Percentiles rank a stretch among this genome's conserved stretches.
phyloP scores from a whole-genome alignment of 129 eudicot species.

The Centaurea solstitialis region DNA sequence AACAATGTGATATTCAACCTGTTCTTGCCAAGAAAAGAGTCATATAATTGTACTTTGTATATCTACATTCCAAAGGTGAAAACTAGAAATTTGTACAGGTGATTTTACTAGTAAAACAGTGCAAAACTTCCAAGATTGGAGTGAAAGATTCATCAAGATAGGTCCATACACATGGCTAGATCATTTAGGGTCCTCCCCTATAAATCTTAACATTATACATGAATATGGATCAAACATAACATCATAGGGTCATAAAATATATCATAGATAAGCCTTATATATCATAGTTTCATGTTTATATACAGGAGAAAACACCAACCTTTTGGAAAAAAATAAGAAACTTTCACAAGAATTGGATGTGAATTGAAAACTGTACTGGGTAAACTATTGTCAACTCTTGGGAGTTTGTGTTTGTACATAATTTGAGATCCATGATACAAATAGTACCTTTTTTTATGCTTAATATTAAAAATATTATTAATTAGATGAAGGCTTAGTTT shows the following conservation, averaged over 20 bases:
- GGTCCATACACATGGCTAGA: slow-evolving; percentile 7
- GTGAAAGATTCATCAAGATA: slow-evolving; percentile 16
- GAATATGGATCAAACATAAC: slow-evolving; percentile 19
- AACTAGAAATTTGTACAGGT: slow-evolving; percentile 22
- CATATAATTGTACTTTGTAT: slow-evolving; percentile 23
- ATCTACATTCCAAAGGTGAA: slow-evolving; percentile 18
- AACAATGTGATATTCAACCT: slow-evolving; percentile 4
- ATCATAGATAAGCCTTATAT: slow-evolving; percentile 10
- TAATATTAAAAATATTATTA: neutral
- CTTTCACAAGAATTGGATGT: slow-evolving; percentile 25
- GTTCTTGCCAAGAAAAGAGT: neutral
- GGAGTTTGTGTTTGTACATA: slow-evolving; percentile 32
- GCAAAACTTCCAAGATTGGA: slow-evolving; percentile 12
- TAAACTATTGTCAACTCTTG: slow-evolving; percentile 36
- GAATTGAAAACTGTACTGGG: slow-evolving; percentile 27
- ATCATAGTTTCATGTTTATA: slow-evolving; percentile 8
- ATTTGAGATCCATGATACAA: slow-evolving; percentile 11
- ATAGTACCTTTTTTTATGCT: slow-evolving; percentile 12
- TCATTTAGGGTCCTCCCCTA: neutral
- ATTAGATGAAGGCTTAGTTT: neutral
- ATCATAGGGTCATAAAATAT: slow-evolving; percentile 18
- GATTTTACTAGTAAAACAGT: slow-evolving; percentile 19
- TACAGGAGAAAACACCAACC: slow-evolving; percentile 9
- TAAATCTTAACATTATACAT: slow-evolving; percentile 11
- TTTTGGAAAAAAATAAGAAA: slow-evolving; percentile 11